A percentile compares a stretch with the other conserved stretches of the same genome.
Conservation (phyloP, 78 protist genomes). For the Monosiga brevicollis region DNA sequence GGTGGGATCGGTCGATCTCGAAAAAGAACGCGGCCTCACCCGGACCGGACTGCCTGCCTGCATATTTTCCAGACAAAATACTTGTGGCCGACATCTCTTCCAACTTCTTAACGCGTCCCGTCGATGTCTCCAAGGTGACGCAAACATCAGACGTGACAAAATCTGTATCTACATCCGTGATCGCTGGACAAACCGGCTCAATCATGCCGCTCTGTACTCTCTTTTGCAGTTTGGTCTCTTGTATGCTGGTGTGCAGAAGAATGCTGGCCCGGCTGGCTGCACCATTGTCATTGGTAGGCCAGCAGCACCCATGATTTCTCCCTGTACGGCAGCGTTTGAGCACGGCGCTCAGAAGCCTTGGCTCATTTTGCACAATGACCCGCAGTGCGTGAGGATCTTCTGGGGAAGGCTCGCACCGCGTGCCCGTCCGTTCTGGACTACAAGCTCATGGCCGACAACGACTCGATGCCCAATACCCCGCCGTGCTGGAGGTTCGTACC, state of each 20-base stretch:
- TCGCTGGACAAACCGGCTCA: no score
- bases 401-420: constrained; percentile 29
- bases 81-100: constrained; percentile 88
- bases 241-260: constrained; percentile 95
- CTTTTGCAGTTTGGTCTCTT: constrained; percentile 83
- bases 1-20: no score
- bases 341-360: not conserved
- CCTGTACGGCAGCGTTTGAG: not conserved
- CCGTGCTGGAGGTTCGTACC: constrained; percentile 31
- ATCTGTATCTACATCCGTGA: no score
- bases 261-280: constrained; percentile 69
- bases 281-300: constrained; percentile 69
- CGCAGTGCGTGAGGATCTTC: constrained; percentile 49
- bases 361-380: not conserved
- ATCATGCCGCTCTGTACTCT: no score
- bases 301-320: not conserved
- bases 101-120: constrained; percentile 70
- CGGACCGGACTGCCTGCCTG: no score
- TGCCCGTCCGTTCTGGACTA: constrained; percentile 37
- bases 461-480: constrained; percentile 59
- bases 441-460: constrained; percentile 23
- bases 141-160: no score
- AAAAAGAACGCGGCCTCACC: no score
- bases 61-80: constrained; percentile 36
- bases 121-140: constrained; percentile 74